Evolutionary conservation across 768 basidiomycete species (phyloP), one percentile per base, ranked within the genome.

Genomic region (Austroboletus festivus): DNA sequence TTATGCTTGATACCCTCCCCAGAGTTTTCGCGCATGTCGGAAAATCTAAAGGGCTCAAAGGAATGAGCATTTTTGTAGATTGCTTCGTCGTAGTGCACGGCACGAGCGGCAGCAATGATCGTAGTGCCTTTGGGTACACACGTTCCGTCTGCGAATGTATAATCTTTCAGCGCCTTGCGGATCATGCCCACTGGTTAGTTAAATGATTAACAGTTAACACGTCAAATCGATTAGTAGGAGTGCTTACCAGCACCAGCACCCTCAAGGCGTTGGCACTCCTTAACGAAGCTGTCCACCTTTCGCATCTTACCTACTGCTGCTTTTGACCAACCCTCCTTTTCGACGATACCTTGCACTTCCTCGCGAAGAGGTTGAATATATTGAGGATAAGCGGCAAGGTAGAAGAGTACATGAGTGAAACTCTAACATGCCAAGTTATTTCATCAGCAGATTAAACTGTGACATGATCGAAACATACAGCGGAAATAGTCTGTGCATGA

Each of bases 1-100:
- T 69, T 69, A 51, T 71, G 58, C 53, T 67, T 71, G 52, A n/a
- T 48, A 50, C n/a, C 72, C 69, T 9, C 56, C 4, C 33, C 33
- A 13, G 10, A 12, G 5, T 5, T n/a, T n/a, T 34, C 33, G 12
- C 69, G 5, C 51, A 69, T 64, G 16, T 68, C 58, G 3, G 66
- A 63, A 54, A 78, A 80, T 8, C 80, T 74, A 62, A 75, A 77
- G 0, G 72, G 73, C 23, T 78, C 70, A 52, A 82, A 75, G 9
- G 46, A 49, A 3, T 61, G 18, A 1, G 74, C 56, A 30, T 71
- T 60, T 4, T 65, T 52, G 42, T 75, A 73, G 18, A 50, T 0
- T n/a, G 31, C 23, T 3, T 38, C 30, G 31, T 59, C 55, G 38
- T 20, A 45, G 45, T 67, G 62, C 3, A 57, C 39, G 12, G 59